A percentile compares a stretch with the other conserved stretches of the same genome.
Conservation (phyloP, 306 rosid genomes). For the Luffa acutangula region DNA sequence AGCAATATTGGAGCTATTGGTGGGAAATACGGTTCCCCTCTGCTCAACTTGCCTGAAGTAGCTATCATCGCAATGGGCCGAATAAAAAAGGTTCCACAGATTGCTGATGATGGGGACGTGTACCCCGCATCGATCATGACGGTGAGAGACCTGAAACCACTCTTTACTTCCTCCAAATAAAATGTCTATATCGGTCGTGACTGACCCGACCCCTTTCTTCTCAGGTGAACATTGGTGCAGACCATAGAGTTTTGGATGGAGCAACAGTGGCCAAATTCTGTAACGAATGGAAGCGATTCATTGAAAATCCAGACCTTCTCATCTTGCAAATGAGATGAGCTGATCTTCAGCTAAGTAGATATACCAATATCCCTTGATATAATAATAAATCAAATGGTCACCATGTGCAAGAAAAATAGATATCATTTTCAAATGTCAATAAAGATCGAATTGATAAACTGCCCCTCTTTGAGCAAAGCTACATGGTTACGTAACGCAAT, state of each 20-base stretch:
- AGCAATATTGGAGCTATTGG: slow-evolving; percentile 95
- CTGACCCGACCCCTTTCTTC: not conserved
- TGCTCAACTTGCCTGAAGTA: slow-evolving; percentile 87
- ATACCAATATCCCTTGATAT: not conserved
- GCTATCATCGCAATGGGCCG: slow-evolving; percentile 81
- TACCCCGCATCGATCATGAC: slow-evolving; percentile 73
- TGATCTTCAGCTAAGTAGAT: not conserved
- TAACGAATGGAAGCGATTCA: slow-evolving; percentile 67
- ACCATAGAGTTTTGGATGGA: slow-evolving; percentile 94
- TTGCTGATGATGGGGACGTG: slow-evolving; percentile 49
- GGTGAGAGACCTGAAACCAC: slow-evolving; percentile 30
- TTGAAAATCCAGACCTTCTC: slow-evolving; percentile 73
- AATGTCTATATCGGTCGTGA: not conserved
- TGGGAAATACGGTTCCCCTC: slow-evolving; percentile 89
- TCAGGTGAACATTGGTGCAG: slow-evolving; percentile 89
- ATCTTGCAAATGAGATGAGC: slow-evolving; percentile 54
- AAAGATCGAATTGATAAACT: not conserved
- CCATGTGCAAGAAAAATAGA: not conserved
- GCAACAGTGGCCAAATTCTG: slow-evolving; percentile 93
- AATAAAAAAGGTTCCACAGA: slow-evolving; percentile 65
- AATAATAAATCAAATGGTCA: not conserved
- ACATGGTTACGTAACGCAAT: not conserved
- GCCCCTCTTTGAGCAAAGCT: too few relatives aligned
- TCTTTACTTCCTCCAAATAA: not conserved
- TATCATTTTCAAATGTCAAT: not conserved